Base-by-base conservation (phyloP, 805 yeast species). In the Starmerella tilneyi region DNA sequence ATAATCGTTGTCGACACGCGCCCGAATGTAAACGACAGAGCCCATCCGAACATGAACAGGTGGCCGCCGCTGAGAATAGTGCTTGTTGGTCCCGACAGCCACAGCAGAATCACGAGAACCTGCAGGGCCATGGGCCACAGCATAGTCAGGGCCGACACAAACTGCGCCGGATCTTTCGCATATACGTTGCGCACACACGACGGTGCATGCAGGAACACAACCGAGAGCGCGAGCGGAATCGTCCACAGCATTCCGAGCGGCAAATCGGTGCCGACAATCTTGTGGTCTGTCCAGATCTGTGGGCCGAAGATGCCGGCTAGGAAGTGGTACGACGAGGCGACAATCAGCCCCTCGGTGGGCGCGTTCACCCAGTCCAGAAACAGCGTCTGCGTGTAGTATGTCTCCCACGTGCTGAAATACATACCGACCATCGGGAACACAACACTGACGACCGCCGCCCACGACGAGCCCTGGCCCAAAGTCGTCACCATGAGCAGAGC, bases 281-380 rank as follows among this genome's bases (percentile, higher is more conserved):
- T 30, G 24, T 39, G 43, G 20, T 46, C 37, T 12, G 36, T 17
- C 48, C 46, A 37, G 38, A 51, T 11, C 38, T 41, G 38, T n/a
- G 56, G 53, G 3, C 96, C 96, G 46, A 66, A 64, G 33, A 78
- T 45, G 2, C 85, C 95, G 0, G 94, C 79, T 15, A 73, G 42
- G 5, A 76, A 47, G 63, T 77, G 86, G 24, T 79, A 67, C 0
- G 54, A 57, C 23, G 75, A 65, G 38, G 86, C 73, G 62, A 81
- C 70, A 49, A 86, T 59, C 26, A 89, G 81, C 5, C 97, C 98
- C 65, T 92, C 97, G 6, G 92, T 96, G 1, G 98, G 98, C 0
- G 97, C 98, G 32, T 94, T 82, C 56, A 85, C 73, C 54, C 76
- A 81, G 34, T 92, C 81, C 44, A 89, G 70, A 61, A 74, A 89